A percentile compares a stretch with the other conserved stretches of the same genome.
These are phyloP conservation scores for Penicillium sp. DNA, from an alignment of 2,329 filamentous ascomycete genomes.

Conservation along the genomic window DNA sequence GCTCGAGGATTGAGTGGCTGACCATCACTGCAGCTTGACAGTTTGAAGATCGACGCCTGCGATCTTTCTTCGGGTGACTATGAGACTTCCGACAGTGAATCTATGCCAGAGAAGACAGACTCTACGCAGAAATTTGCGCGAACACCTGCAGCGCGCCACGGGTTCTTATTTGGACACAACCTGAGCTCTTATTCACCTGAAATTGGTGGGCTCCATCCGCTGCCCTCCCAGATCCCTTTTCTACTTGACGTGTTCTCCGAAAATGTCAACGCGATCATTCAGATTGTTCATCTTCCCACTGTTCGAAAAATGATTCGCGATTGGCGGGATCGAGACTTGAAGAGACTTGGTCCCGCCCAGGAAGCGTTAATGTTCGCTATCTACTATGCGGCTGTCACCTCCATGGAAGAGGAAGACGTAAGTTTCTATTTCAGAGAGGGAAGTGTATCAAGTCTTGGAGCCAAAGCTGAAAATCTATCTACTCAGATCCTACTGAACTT, in stretches of 20 bases:
- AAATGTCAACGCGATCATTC: conserved; percentile 50
- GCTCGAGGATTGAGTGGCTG: background rate
- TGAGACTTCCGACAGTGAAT: conserved; percentile 38
- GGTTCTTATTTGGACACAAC: conserved; percentile 55
- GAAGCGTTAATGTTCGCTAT: conserved; percentile 60
- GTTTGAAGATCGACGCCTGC: conserved; percentile 21
- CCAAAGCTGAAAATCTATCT: background rate
- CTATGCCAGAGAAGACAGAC: conserved; percentile 27
- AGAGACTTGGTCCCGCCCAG: conserved; percentile 43
- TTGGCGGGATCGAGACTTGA: conserved; percentile 35
- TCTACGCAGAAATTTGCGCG: conserved; percentile 43
- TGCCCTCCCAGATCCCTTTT: conserved; percentile 59
- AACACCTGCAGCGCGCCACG: conserved; percentile 49
- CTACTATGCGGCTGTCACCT: conserved; percentile 58
- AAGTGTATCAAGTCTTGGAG: background rate
- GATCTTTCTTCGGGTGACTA: conserved; percentile 35
- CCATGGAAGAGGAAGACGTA: conserved; percentile 61
- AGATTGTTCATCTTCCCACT: conserved; percentile 34
- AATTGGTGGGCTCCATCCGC: conserved; percentile 49
- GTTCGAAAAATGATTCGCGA: conserved; percentile 32
- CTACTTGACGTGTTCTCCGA: conserved; percentile 53
- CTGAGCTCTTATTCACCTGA: conserved; percentile 28
- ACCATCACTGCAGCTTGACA: conserved; percentile 15
- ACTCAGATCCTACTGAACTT: conserved; percentile 18
- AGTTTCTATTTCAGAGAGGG: conserved; percentile 13